Evolutionary conservation across 75 land plant genomes (phyloP).

Genomic region (Gnetum montanum): DNA sequence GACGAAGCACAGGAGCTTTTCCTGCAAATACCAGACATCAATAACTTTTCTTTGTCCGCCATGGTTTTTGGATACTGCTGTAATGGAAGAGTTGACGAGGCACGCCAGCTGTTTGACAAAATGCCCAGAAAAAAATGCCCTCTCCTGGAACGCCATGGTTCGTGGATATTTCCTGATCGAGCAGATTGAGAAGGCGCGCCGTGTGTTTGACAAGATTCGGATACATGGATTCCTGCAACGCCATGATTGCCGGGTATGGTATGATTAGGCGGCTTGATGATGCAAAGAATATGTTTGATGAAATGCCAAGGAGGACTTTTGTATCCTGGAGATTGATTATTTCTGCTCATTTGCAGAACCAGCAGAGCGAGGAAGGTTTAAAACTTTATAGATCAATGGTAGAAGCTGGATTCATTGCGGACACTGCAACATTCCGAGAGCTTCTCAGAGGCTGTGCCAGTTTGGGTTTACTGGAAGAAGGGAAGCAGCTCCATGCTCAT

Average conservation of each 20-base stretch:
- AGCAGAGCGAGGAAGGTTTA: slow-evolving; percentile 30
- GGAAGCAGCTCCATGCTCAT: background rate
- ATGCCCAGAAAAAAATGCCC: no score
- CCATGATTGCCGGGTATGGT: slow-evolving; percentile 23
- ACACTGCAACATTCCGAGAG: background rate
- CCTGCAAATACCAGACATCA: no score
- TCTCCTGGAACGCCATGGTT: no score
- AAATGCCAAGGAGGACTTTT: slow-evolving; percentile 32
- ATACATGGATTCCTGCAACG: background rate
- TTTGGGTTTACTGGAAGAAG: background rate
- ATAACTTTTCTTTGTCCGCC: no score
- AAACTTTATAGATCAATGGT: slow-evolving; percentile 39
- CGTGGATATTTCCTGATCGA: no score
- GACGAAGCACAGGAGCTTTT: no score
- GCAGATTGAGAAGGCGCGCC: background rate
- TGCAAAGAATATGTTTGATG: slow-evolving; percentile 32
- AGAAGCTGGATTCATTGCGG: slow-evolving; percentile 6
- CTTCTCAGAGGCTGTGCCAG: slow-evolving; percentile 1
- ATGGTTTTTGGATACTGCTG: no score
- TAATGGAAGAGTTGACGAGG: no score
- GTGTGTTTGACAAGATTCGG: background rate
- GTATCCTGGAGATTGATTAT: slow-evolving; percentile 70
- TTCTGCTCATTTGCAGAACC: slow-evolving; percentile 49
- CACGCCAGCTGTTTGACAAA: no score
- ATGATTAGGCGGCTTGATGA: slow-evolving; percentile 28